These are phyloP conservation scores for Phialophora tarda DNA, from an alignment of 2,329 filamentous ascomycete genomes.

Conservation along the genomic window DNA sequence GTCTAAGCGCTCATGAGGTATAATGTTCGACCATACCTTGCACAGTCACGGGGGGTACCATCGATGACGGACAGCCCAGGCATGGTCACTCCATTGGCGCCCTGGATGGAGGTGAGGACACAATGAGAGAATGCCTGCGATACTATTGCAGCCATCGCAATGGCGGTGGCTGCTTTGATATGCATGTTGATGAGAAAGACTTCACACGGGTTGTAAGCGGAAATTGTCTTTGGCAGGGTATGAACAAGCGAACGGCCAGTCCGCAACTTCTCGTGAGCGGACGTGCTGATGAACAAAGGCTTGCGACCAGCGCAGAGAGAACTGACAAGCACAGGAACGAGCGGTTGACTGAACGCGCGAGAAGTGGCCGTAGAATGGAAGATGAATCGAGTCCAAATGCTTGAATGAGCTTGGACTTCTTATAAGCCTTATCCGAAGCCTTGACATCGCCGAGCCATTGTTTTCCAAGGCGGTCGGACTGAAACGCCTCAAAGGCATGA, in stretches of 20 bases:
- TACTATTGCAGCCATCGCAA: conserved; percentile 55
- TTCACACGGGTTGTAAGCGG: neutral
- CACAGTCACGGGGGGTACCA: conserved; percentile 71
- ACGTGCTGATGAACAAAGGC: neutral
- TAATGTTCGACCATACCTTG: conserved; percentile 36
- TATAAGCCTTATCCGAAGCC: neutral
- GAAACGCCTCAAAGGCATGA: too few species aligned
- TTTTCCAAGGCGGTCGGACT: neutral
- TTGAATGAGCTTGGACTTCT: neutral
- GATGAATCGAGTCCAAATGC: neutral
- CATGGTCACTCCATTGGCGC: conserved; percentile 68
- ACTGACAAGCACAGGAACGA: neutral
- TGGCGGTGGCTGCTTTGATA: conserved; percentile 36
- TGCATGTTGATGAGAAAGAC: neutral
- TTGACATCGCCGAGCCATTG: neutral
- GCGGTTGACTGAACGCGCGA: neutral
- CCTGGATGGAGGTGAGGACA: conserved; percentile 61
- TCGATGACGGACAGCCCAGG: conserved; percentile 58
- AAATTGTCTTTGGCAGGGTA: neutral
- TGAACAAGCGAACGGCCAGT: neutral
- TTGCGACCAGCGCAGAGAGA: conserved; percentile 7
- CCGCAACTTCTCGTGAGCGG: neutral
- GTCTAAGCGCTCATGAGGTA: neutral
- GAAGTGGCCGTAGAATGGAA: neutral
- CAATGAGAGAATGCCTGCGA: conserved; percentile 63